These are phyloP conservation scores for Crucibulum laeve DNA, from an alignment of 768 basidiomycete genomes.

Conservation along the genomic window DNA sequence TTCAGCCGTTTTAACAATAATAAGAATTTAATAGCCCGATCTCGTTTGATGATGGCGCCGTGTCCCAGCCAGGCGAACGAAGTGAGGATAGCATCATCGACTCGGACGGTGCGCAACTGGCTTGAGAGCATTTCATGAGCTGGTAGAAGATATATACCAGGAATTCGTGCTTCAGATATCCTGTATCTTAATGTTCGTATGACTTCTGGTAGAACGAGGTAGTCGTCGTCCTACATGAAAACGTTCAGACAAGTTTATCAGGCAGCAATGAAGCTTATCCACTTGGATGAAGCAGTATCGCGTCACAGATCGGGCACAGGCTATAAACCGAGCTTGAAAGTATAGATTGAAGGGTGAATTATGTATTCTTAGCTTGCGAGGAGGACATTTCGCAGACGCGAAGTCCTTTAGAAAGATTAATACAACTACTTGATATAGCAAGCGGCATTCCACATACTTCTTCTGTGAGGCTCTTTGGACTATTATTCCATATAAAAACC, in stretches of 20 bases:
- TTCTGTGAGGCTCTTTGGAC: slow-evolving; percentile 32
- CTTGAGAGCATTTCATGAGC: slow-evolving; percentile 58
- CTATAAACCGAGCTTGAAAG: slow-evolving; percentile 60
- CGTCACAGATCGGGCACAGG: slow-evolving; percentile 46
- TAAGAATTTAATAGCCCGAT: slow-evolving; percentile 42
- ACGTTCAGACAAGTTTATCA: slow-evolving; percentile 3
- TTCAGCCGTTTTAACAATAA: slow-evolving; percentile 39
- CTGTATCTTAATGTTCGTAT: slow-evolving; percentile 45
- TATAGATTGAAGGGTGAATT: slow-evolving; percentile 56
- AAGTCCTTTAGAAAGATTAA: slow-evolving; percentile 30
- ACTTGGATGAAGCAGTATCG: slow-evolving; percentile 64
- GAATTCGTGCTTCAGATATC: slow-evolving; percentile 18
- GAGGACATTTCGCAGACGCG: slow-evolving; percentile 33
- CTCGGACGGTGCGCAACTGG: slow-evolving; percentile 38
- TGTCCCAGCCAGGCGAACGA: slow-evolving; percentile 67
- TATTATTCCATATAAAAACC: slow-evolving; percentile 65
- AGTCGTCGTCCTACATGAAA: slow-evolving; percentile 59
- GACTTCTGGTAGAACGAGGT: slow-evolving; percentile 53
- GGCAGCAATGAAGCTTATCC: slow-evolving; percentile 3
- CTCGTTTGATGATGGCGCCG: slow-evolving; percentile 48
- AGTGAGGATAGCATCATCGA: slow-evolving; percentile 37
- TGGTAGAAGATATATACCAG: slow-evolving; percentile 51
- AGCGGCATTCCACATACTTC: slow-evolving; percentile 32
- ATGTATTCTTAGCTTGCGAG: slow-evolving; percentile 41
- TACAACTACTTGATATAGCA: not conserved